These are phyloP conservation scores for Zymoseptoria tritici DNA, from an alignment of 2,329 filamentous ascomycete genomes.

Conservation along the genomic window DNA sequence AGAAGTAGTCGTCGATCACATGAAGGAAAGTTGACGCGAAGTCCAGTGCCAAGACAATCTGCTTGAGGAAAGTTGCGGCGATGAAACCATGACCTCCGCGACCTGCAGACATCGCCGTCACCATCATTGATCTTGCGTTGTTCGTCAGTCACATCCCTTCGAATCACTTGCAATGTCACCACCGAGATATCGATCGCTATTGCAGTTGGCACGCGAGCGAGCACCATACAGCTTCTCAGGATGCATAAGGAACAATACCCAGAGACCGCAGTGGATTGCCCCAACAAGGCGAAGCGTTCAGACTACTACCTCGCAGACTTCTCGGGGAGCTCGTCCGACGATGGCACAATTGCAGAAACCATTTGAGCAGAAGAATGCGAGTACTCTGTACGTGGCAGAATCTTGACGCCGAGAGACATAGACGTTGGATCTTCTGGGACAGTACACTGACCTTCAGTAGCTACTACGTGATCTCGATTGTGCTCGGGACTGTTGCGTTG, in stretches of 20 bases:
- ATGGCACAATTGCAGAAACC: conserved; percentile 60
- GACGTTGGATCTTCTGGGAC: background rate
- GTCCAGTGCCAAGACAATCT: background rate
- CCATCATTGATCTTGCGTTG: background rate
- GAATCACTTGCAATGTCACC: conserved; percentile 21
- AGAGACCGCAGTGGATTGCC: conserved; percentile 8
- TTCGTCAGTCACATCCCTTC: background rate
- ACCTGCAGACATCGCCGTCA: background rate
- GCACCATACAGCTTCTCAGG: conserved; percentile 18
- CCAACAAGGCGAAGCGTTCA: conserved; percentile 26
- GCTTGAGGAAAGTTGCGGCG: conserved; percentile 1
- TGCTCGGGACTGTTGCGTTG: conserved; percentile 70
- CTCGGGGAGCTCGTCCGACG: conserved; percentile 35
- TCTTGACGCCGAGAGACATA: background rate
- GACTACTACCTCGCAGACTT: conserved; percentile 13
- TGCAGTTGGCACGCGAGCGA: conserved; percentile 20
- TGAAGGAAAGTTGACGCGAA: background rate
- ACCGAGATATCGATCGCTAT: conserved; percentile 22
- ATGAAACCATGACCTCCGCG: conserved; percentile 2
- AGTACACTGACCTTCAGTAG: conserved; percentile 33
- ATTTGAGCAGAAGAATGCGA: conserved; percentile 61
- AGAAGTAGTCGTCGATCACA: background rate
- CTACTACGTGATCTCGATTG: conserved; percentile 69
- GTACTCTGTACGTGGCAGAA: conserved; percentile 48
- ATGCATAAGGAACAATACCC: conserved; percentile 9